Conservation (phyloP, 495 filamentous ascomycete genomes). For the Friedmanniomyces endolithicus region DNA sequence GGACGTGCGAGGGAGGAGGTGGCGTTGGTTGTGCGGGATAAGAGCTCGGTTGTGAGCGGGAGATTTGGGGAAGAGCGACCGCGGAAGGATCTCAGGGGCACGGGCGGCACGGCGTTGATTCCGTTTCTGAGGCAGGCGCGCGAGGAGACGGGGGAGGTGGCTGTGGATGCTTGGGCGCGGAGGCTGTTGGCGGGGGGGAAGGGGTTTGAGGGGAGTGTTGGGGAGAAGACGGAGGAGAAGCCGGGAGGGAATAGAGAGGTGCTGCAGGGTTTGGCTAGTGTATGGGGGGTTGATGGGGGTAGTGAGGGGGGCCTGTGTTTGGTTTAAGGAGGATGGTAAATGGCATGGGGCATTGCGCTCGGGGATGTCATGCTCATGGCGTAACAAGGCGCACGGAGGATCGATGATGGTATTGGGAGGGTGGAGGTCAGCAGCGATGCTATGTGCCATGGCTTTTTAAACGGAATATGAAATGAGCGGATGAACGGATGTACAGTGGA, state of each 20-base stretch:
- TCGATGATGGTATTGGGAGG: too few relatives aligned
- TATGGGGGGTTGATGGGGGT: slow-evolving; percentile 76
- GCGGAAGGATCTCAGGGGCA: slow-evolving; percentile 63
- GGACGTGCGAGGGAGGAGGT: too few relatives aligned
- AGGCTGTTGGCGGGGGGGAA: slow-evolving; percentile 54
- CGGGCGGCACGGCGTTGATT: slow-evolving; percentile 83
- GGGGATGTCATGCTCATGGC: too few relatives aligned
- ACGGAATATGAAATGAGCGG: too few relatives aligned
- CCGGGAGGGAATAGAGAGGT: too few relatives aligned
- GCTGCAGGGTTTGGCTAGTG: slow-evolving; percentile 70
- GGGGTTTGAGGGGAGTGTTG: slow-evolving; percentile 16
- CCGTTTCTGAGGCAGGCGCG: slow-evolving; percentile 90
- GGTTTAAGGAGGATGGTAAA: not conserved
- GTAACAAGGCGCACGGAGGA: too few relatives aligned
- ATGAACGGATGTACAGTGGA: too few relatives aligned
- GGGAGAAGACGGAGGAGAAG: slow-evolving; percentile 24
- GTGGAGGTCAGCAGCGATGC: too few relatives aligned
- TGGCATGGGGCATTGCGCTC: too few relatives aligned
- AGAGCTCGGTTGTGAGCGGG: slow-evolving; percentile 29
- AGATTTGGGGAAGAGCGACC: slow-evolving; percentile 17
- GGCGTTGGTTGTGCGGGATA: slow-evolving; percentile 51
- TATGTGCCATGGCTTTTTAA: too few relatives aligned
- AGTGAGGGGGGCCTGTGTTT: slow-evolving; percentile 63
- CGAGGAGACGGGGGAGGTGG: slow-evolving; percentile 89
- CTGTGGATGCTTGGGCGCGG: slow-evolving; percentile 70